Evolutionary conservation across 495 filamentous ascomycete genomes (phyloP).

Genomic region (Hyaloscypha hepaticicola): DNA sequence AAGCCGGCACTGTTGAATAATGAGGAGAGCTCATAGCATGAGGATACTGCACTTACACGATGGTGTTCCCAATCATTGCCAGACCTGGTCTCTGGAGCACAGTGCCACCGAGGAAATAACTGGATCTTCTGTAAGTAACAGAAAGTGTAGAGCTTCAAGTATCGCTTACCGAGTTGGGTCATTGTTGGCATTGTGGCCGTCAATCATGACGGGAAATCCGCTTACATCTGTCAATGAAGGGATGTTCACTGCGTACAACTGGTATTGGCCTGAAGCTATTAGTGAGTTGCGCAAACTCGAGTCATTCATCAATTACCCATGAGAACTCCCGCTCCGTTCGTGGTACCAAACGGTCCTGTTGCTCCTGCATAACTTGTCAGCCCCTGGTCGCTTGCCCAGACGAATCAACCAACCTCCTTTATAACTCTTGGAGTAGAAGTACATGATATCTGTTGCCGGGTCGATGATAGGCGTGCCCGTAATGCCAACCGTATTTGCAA

Average conservation of each 20-base stretch:
- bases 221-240: constrained; percentile 20
- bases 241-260: constrained; percentile 28
- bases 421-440: constrained; percentile 30
- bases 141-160: neutral
- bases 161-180: constrained; percentile 7
- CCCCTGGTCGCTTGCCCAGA: neutral
- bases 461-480: constrained; percentile 32
- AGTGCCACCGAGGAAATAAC: constrained; percentile 28
- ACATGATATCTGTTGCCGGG: constrained; percentile 23
- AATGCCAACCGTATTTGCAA: constrained; percentile 32
- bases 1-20: constrained; percentile 31
- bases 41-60: constrained; percentile 20
- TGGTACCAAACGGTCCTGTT: neutral
- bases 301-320: constrained; percentile 3
- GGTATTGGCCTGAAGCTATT: constrained; percentile 13
- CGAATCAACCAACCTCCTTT: constrained; percentile 1
- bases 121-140: neutral
- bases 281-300: neutral
- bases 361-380: neutral
- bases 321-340: neutral
- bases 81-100: constrained; percentile 37
- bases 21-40: too few relatives aligned
- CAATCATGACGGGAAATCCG: constrained; percentile 25
- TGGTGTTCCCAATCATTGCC: constrained; percentile 31
- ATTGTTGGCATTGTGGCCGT: constrained; percentile 25